Evolutionary conservation across 371 early-diverging fungal genomes (phyloP).

Genomic region (Syncephalis fuscata): DNA sequence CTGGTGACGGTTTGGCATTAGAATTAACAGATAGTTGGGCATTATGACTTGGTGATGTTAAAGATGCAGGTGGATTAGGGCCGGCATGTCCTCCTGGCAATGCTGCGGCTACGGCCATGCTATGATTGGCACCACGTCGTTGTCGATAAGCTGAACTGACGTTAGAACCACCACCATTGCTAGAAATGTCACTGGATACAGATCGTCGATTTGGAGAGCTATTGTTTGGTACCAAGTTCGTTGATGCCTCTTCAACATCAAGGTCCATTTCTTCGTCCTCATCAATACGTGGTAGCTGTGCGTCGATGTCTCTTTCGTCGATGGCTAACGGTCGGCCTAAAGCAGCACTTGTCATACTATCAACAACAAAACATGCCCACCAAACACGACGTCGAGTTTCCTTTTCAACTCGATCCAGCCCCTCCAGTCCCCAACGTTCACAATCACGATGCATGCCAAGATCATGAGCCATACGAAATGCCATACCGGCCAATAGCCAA

Average conservation of each 20-base stretch:
- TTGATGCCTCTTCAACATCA: not conserved
- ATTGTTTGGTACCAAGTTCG: too few relatives aligned
- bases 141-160: too few relatives aligned
- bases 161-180: too few relatives aligned
- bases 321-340: slow-evolving; percentile 27
- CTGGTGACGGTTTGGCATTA: too few relatives aligned
- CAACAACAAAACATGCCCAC: slow-evolving; percentile 38
- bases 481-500: slow-evolving; percentile 22
- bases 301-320: slow-evolving; percentile 27
- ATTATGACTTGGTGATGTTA: too few relatives aligned
- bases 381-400: slow-evolving; percentile 43
- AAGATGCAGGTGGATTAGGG: too few relatives aligned
- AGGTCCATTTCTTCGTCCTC: not conserved
- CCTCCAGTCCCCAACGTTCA: slow-evolving; percentile 15
- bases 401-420: slow-evolving; percentile 25
- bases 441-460: slow-evolving; percentile 41
- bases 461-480: slow-evolving; percentile 49
- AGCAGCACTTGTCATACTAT: slow-evolving; percentile 23
- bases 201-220: too few relatives aligned
- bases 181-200: too few relatives aligned
- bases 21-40: too few relatives aligned
- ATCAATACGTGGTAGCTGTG: slow-evolving; percentile 3
- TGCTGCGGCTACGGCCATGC: too few relatives aligned
- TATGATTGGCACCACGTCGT: too few relatives aligned
- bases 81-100: too few relatives aligned